A percentile compares a stretch with the other conserved stretches of the same genome.
These are phyloP conservation scores for Plantago rigida DNA, from an alignment of 305 asterid species.

Conservation along the genomic window DNA sequence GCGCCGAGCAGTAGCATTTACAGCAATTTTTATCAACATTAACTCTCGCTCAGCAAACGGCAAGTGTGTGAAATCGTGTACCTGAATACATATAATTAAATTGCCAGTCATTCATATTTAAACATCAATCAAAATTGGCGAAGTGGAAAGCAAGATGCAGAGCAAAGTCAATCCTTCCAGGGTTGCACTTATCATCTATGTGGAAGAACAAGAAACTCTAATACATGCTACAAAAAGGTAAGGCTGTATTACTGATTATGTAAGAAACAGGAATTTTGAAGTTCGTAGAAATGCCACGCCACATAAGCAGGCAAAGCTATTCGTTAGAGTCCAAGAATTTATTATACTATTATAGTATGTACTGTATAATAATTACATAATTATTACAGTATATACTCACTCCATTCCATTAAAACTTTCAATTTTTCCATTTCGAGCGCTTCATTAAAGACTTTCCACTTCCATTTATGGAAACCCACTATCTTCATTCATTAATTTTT, in stretches of 20 bases:
- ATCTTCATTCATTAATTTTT: too few species aligned
- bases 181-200: background rate
- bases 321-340: background rate
- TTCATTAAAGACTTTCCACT: too few species aligned
- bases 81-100: slow-evolving; percentile 38
- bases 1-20: slow-evolving; percentile 77
- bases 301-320: background rate
- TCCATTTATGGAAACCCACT: too few species aligned
- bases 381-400: too few species aligned
- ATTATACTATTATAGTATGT: too few species aligned
- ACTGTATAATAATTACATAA: too few species aligned
- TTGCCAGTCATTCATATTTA: slow-evolving; percentile 23
- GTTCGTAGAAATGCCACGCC: background rate
- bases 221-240: too few species aligned
- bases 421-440: too few species aligned
- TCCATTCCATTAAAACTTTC: too few species aligned
- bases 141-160: slow-evolving; percentile 1
- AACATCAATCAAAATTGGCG: slow-evolving; percentile 18
- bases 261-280: background rate
- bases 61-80: slow-evolving; percentile 68
- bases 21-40: slow-evolving; percentile 82
- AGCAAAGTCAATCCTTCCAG: too few species aligned
- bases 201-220: too few species aligned
- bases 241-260: background rate
- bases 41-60: slow-evolving; percentile 90